A percentile compares a stretch with the other conserved stretches of the same genome.
Conservation (phyloP, 192 early-diverging fungal species). For the Gaertneriomyces sp. region DNA sequence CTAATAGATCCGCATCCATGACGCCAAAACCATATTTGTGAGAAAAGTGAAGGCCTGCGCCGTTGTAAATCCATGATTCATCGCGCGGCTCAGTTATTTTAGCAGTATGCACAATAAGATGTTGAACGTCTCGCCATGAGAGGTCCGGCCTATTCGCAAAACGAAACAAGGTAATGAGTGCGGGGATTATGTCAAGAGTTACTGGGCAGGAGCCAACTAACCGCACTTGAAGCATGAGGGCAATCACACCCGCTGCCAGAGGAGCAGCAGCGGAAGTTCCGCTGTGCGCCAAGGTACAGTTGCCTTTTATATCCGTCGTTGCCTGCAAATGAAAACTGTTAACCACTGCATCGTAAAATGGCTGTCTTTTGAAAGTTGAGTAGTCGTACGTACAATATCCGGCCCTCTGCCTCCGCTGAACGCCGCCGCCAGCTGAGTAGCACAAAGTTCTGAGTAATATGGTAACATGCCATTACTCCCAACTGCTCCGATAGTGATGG, state of each 20-base stretch:
- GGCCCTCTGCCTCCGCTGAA: conserved; percentile 74
- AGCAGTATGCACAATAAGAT: conserved; percentile 73
- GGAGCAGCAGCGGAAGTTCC: conserved; percentile 97
- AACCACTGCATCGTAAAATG: not conserved
- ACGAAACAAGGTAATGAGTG: not conserved
- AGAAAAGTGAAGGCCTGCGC: conserved; percentile 70
- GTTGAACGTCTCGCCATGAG: conserved; percentile 91
- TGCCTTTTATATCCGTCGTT: conserved; percentile 75
- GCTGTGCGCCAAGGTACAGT: conserved; percentile 75
- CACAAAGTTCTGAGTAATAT: conserved; percentile 80
- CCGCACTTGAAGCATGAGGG: conserved; percentile 71
- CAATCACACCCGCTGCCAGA: conserved; percentile 83
- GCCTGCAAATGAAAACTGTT: conserved; percentile 46
- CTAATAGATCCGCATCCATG: conserved; percentile 76
- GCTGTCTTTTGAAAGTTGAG: not conserved
- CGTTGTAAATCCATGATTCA: conserved; percentile 67
- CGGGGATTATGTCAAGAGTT: conserved; percentile 7
- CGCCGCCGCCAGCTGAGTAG: conserved; percentile 81
- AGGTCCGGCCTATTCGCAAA: conserved; percentile 69
- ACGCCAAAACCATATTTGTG: conserved; percentile 95
- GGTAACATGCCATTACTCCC: conserved; percentile 70
- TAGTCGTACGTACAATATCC: conserved; percentile 62
- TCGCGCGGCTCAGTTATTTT: conserved; percentile 67
- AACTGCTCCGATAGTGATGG: conserved; percentile 87
- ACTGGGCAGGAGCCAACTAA: conserved; percentile 12